These are phyloP conservation scores for Solanum hybrid DNA, from an alignment of 305 asterid genomes.

Conservation along the genomic window DNA sequence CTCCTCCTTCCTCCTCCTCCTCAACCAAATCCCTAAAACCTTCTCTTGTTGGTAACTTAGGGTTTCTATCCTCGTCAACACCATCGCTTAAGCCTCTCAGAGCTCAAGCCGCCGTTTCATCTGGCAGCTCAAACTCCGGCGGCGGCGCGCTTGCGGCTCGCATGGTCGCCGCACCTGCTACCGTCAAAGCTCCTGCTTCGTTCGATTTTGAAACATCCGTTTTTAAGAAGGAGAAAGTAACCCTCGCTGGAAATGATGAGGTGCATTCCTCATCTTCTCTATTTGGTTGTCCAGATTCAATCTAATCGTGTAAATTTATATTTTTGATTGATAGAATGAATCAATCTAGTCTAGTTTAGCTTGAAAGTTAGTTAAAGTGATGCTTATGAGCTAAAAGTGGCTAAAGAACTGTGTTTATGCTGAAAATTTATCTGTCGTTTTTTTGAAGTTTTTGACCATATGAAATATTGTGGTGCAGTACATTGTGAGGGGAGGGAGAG, in stretches of 20 bases:
- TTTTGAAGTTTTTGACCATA: background rate
- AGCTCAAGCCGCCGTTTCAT: conserved; percentile 20
- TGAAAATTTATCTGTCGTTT: background rate
- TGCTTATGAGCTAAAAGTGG: background rate
- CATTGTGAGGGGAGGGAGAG: conserved; percentile 92
- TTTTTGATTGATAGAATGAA: background rate
- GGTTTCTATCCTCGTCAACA: conserved; percentile 50
- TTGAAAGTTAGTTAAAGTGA: background rate
- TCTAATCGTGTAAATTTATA: background rate
- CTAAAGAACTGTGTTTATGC: background rate
- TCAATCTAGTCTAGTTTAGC: background rate
- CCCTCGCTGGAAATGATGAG: conserved; percentile 85
- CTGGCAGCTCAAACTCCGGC: conserved; percentile 24
- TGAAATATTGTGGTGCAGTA: conserved; percentile 27
- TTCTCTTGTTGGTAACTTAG: conserved; percentile 21
- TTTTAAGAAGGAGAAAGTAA: conserved; percentile 70
- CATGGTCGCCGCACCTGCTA: conserved; percentile 45
- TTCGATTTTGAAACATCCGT: conserved; percentile 73
- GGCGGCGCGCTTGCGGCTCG: conserved; percentile 44
- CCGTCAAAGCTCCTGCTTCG: conserved; percentile 34
- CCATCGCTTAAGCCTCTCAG: conserved; percentile 46
- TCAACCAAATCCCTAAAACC: conserved; percentile 20
- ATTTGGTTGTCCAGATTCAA: background rate
- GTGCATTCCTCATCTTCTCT: conserved; percentile 11
- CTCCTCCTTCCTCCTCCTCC: conserved; percentile 19